These are phyloP conservation scores for Stachybotrys elegans DNA, from an alignment of 2,329 filamentous ascomycete species.

Conservation along the genomic window DNA sequence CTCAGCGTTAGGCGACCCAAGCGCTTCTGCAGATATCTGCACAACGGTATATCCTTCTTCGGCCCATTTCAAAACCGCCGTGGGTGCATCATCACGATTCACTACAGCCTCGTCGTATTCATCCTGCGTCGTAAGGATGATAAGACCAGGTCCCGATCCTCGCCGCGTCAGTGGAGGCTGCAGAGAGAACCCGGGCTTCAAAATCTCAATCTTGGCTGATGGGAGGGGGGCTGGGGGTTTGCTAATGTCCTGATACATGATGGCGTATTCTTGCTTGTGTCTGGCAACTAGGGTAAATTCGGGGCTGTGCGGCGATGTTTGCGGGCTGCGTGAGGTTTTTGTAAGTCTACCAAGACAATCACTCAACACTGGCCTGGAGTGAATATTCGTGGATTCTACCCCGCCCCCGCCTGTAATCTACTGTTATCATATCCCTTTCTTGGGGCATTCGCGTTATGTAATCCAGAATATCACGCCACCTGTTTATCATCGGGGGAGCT, in stretches of 20 bases:
- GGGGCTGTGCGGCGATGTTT: too few species aligned
- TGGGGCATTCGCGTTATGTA: too few species aligned
- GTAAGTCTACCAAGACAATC: too few species aligned
- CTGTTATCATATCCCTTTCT: too few species aligned
- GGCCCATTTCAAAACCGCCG: constrained; percentile 61
- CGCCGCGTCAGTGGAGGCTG: constrained; percentile 27
- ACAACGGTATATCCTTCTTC: constrained; percentile 64
- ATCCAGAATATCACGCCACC: too few species aligned
- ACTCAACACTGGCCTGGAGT: too few species aligned
- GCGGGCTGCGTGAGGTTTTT: too few species aligned
- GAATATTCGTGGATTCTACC: too few species aligned
- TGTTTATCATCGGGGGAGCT: too few species aligned
- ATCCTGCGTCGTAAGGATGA: constrained; percentile 21
- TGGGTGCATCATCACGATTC: constrained; percentile 35
- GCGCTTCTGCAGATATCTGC: constrained; percentile 37
- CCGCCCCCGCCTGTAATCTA: too few species aligned
- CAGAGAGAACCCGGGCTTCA: constrained; percentile 17
- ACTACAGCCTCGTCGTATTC: constrained; percentile 9
- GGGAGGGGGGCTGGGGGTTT: constrained; percentile 20
- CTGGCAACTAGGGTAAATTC: too few species aligned
- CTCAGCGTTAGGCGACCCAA: constrained; percentile 7
- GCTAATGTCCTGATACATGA: constrained; percentile 20
- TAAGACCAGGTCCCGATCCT: constrained; percentile 30
- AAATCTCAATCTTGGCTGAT: constrained; percentile 9
- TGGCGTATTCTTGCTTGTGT: too few species aligned